Conservation (phyloP, 257 asterid genomes). For the Solanum gandarillasii region DNA sequence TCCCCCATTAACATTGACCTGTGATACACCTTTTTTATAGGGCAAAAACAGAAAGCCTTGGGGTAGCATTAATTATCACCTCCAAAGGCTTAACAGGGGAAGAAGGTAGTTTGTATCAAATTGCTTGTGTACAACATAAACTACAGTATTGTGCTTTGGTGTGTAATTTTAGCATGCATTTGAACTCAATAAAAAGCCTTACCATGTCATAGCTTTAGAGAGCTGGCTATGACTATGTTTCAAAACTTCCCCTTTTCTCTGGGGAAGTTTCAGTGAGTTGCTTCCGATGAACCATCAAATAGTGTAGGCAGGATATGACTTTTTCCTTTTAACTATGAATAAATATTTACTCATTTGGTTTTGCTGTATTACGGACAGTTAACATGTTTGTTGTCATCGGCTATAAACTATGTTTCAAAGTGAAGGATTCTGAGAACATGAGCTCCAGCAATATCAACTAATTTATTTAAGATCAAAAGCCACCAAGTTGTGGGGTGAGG, state of each 20-base stretch:
- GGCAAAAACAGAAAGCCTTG: slow-evolving; percentile 51
- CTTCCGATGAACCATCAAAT: not conserved
- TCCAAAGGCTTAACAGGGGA: slow-evolving; percentile 74
- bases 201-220: not conserved
- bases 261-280: not conserved
- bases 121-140: not conserved
- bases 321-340: not conserved
- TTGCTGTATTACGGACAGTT: not conserved
- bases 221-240: not conserved
- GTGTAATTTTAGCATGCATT: not conserved
- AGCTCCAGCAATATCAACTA: not conserved
- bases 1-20: not conserved
- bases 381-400: not conserved
- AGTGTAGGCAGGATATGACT: not conserved
- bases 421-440: not conserved
- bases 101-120: slow-evolving; percentile 24
- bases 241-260: not conserved
- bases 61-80: slow-evolving; percentile 84
- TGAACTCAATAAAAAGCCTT: not conserved
- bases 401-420: not conserved
- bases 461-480: not conserved
- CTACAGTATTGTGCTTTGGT: not conserved
- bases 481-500: not conserved
- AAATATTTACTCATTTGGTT: not conserved
- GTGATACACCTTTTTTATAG: slow-evolving; percentile 21